phyloP scores from a whole-genome alignment of 2,329 filamentous ascomycete species.

The Botrytis sinoallii region DNA sequence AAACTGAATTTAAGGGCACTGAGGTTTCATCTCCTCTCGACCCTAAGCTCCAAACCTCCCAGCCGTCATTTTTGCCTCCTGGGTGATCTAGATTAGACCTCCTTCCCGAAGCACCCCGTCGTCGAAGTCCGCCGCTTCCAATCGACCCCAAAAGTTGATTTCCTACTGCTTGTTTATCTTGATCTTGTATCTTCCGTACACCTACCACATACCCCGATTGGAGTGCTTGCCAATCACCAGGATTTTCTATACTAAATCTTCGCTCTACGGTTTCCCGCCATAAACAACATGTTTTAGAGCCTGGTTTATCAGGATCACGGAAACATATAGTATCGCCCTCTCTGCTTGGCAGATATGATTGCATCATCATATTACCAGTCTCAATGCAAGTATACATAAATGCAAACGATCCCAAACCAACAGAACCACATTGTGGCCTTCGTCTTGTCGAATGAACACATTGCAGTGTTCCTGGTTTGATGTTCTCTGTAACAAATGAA shows the following conservation, averaged over 20 bases:
- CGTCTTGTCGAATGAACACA: conserved; percentile 55
- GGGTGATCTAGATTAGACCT: not conserved
- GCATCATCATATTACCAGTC: conserved; percentile 60
- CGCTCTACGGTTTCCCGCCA: conserved; percentile 53
- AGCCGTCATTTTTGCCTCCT: conserved; percentile 37
- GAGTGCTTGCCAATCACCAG: conserved; percentile 63
- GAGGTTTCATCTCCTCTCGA: conserved; percentile 41
- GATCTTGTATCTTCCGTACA: conserved; percentile 48
- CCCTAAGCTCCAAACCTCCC: conserved; percentile 54
- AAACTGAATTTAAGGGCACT: conserved; percentile 20
- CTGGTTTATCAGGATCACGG: conserved; percentile 43
- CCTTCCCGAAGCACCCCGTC: conserved; percentile 20
- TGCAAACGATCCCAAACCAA: conserved; percentile 60
- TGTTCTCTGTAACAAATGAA: conserved; percentile 56
- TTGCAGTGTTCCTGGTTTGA: conserved; percentile 58
- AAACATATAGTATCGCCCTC: conserved; percentile 58
- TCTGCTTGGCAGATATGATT: conserved; percentile 56
- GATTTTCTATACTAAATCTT: conserved; percentile 55
- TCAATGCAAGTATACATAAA: conserved; percentile 60
- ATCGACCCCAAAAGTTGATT: not conserved
- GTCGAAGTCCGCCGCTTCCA: conserved; percentile 23
- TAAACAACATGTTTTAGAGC: conserved; percentile 46
- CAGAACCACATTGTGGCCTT: conserved; percentile 51
- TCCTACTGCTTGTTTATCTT: conserved; percentile 10
- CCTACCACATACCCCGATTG: conserved; percentile 61